Evolutionary conservation across 2,329 filamentous ascomycete species (phyloP), one percentile per base, ranked within the genome.

Genomic region (Hortaea werneckii): DNA sequence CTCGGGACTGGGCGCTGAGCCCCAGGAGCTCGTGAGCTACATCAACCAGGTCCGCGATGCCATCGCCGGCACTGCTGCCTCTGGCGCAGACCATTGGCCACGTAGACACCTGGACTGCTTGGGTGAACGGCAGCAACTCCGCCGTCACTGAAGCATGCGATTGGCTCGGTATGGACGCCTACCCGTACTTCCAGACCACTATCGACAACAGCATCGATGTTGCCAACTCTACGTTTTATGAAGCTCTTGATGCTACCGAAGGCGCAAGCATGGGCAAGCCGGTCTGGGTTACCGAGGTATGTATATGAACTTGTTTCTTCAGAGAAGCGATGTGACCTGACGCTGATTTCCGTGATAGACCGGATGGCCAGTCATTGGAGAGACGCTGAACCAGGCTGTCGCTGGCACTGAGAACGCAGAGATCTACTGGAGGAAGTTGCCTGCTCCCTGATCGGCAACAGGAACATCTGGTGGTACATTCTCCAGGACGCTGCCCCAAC

Each of bases 101-200:
- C 67, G 87, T 94, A 62, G 88, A 94, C 63, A 94, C 88, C 43
- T 94, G 87, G 87, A 56, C 52, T 32, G 79, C 78, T 43, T 89
- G 80, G 74, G 79, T 79, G 62, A 87, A 94, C 65, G 65, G 68
- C 43, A 78, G 81, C 59, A 94, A 90, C 75, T 66, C 68, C 41
- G 78, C 74, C 37, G 79, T 94, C 48, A 79, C 87, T 48, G 72
- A 80, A 7, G 78, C 77, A 37, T 69, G 75, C 51, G 87, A 94
- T 71, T 94, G 80, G 75, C 66, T 94, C 49, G 88, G 88, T 54
- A 79, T 90, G 63, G 87, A 94, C 62, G 83, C 82, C 12, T 63
- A 61, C 46, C 50, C 54, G 10, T 53, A 88, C 75, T 94, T 82
- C 70, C 79, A 94, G 70, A 75, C 74, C 57, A 82, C 79, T 49